Percentiles rank a stretch among this genome's conserved stretches.
Conservation (phyloP, 2,329 filamentous ascomycete species). For the Colletotrichum somersetense region DNA sequence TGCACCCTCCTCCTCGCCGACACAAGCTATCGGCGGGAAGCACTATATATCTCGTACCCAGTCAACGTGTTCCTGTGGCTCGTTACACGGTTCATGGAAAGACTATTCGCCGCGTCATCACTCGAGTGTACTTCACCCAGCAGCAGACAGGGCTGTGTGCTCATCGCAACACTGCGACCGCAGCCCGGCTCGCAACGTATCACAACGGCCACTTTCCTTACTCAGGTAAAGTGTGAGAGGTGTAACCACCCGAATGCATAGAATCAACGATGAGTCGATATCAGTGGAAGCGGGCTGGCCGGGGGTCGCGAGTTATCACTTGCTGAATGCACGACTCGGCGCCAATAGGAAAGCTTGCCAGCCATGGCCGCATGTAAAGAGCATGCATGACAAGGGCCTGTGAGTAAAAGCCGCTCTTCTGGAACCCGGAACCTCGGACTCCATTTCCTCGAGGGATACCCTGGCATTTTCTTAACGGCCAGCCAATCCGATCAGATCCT, state of each 20-base stretch:
- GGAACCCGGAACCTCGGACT: slow-evolving; percentile 35
- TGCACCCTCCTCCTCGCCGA: background rate
- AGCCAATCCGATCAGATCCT: slow-evolving; percentile 30
- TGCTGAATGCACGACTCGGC: background rate
- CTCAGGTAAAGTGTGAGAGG: background rate
- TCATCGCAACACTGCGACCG: background rate
- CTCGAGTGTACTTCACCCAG: background rate
- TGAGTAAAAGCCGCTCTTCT: slow-evolving; percentile 13
- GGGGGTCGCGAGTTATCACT: background rate
- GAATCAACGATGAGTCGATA: background rate
- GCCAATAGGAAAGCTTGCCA: slow-evolving; percentile 15
- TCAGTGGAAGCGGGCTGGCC: background rate
- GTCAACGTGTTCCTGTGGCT: background rate
- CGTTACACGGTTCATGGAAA: slow-evolving; percentile 28
- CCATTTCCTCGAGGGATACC: slow-evolving; percentile 12
- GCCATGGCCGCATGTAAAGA: background rate
- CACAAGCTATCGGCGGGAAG: background rate
- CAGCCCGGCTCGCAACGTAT: slow-evolving; percentile 3
- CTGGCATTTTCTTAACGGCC: slow-evolving; percentile 19
- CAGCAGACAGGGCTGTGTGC: background rate
- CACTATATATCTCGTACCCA: background rate
- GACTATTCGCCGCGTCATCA: slow-evolving; percentile 21
- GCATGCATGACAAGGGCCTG: background rate
- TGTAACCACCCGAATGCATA: background rate
- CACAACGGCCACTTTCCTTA: background rate